Evolutionary conservation across 495 filamentous ascomycete genomes (phyloP).

Genomic region (Penicillium lividum): DNA sequence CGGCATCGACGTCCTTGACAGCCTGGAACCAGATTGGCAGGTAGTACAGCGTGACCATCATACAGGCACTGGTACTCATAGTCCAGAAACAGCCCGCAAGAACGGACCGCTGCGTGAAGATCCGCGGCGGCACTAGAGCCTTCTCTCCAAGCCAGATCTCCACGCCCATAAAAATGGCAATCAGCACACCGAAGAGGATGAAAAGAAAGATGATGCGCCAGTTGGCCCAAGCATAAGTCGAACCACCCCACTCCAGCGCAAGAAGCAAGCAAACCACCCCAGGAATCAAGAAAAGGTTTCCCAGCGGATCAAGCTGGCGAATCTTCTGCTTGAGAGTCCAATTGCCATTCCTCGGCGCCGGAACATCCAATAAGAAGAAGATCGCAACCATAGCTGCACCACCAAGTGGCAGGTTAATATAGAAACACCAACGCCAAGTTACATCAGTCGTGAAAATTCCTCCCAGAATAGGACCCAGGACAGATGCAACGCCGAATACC

Average conservation of each 20-base stretch:
- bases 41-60: slow-evolving; percentile 15
- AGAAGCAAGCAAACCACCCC: slow-evolving; percentile 38
- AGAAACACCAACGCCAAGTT: slow-evolving; percentile 44
- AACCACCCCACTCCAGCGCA: slow-evolving; percentile 45
- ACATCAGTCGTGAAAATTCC: slow-evolving; percentile 28
- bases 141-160: slow-evolving; percentile 24
- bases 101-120: slow-evolving; percentile 8
- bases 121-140: slow-evolving; percentile 18
- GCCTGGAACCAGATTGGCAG: slow-evolving; percentile 80
- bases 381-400: slow-evolving; percentile 38
- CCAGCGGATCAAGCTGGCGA: slow-evolving; percentile 35
- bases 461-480: slow-evolving; percentile 41
- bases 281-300: slow-evolving; percentile 26
- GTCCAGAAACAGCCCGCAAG: slow-evolving; percentile 19
- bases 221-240: slow-evolving; percentile 32
- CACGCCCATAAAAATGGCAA: slow-evolving; percentile 22
- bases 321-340: slow-evolving; percentile 32
- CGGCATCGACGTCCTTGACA: slow-evolving; percentile 61
- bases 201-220: slow-evolving; percentile 33
- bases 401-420: slow-evolving; percentile 56
- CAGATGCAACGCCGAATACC: slow-evolving; percentile 57
- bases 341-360: slow-evolving; percentile 26
- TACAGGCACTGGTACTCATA: slow-evolving; percentile 16
- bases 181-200: slow-evolving; percentile 34
- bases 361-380: slow-evolving; percentile 42